Evolutionary conservation across 495 filamentous ascomycete species (phyloP).

Genomic region (Delitschia confertaspora): DNA sequence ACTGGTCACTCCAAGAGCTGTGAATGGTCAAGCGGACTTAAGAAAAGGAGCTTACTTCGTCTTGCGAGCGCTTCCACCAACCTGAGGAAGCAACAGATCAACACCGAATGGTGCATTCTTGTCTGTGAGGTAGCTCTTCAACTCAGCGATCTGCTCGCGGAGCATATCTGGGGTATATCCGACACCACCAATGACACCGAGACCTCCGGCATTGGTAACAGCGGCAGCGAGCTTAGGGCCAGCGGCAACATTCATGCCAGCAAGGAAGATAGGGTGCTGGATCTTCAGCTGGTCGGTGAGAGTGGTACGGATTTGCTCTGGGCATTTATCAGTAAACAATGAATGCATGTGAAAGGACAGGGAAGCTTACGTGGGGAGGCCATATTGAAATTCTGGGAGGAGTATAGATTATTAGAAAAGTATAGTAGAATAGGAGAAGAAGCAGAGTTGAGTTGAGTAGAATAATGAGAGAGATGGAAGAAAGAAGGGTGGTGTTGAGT

Average conservation of each 20-base stretch:
- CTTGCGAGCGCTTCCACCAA: slow-evolving; percentile 86
- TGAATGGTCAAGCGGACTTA: background rate
- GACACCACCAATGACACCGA: slow-evolving; percentile 94
- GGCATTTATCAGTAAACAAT: slow-evolving; percentile 4
- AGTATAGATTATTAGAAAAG: background rate
- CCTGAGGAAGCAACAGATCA: slow-evolving; percentile 87
- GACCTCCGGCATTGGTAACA: slow-evolving; percentile 91
- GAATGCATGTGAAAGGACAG: slow-evolving; percentile 16
- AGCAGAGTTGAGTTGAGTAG: background rate
- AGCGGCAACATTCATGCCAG: slow-evolving; percentile 98
- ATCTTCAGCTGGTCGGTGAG: slow-evolving; percentile 93
- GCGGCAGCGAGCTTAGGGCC: slow-evolving; percentile 95
- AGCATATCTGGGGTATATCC: slow-evolving; percentile 98
- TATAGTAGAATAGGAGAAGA: slow-evolving; percentile 1
- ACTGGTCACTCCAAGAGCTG: slow-evolving; percentile 9
- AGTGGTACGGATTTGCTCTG: slow-evolving; percentile 80
- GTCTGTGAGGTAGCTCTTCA: slow-evolving; percentile 81
- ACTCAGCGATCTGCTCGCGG: slow-evolving; percentile 83
- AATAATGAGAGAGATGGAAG: background rate
- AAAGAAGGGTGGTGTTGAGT: background rate
- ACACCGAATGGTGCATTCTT: slow-evolving; percentile 99
- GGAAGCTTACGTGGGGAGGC: slow-evolving; percentile 24
- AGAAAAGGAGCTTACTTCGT: slow-evolving; percentile 63
- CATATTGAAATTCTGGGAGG: slow-evolving; percentile 17
- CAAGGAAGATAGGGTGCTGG: slow-evolving; percentile 90